Evolutionary conservation across 1,284 basidiomycete species (phyloP).

Genomic region (Malassezia dermatis): DNA sequence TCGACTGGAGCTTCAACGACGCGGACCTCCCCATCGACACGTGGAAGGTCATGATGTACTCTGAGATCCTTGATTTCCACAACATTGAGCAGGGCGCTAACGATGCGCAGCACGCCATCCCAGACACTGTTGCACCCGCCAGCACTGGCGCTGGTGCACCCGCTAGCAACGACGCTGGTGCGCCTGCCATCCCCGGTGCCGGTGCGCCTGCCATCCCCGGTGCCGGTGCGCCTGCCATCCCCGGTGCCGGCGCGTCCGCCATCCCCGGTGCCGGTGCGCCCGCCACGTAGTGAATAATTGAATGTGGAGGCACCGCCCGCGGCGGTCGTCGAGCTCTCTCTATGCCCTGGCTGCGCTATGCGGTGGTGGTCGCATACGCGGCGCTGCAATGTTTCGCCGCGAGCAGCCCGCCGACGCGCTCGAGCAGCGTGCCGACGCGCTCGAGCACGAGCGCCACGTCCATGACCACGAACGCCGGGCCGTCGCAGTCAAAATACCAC

Average conservation of each 20-base stretch:
- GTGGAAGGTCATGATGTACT: conserved; percentile 74
- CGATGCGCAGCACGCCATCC: conserved; percentile 5
- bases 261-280: neutral
- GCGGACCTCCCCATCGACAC: conserved; percentile 98
- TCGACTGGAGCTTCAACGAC: conserved; percentile 99
- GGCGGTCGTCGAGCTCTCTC: neutral
- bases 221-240: no score
- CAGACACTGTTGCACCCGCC: neutral
- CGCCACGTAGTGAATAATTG: neutral
- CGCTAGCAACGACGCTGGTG: no score
- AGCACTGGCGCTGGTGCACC: no score
- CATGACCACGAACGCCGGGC: neutral
- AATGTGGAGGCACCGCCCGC: neutral
- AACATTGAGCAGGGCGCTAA: conserved; percentile 43
- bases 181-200: no score
- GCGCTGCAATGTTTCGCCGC: neutral
- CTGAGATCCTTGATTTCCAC: conserved; percentile 50
- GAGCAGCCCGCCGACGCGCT: neutral
- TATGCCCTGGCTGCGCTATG: neutral
- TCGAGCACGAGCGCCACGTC: neutral
- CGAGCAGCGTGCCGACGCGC: neutral
- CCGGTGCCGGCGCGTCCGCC: no score
- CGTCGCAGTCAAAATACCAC: neutral
- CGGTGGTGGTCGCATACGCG: neutral
- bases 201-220: no score